Percentiles rank a stretch among this genome's conserved stretches.
phyloP scores from a whole-genome alignment of 306 rosid genomes.

The Spatholobus suberectus region DNA sequence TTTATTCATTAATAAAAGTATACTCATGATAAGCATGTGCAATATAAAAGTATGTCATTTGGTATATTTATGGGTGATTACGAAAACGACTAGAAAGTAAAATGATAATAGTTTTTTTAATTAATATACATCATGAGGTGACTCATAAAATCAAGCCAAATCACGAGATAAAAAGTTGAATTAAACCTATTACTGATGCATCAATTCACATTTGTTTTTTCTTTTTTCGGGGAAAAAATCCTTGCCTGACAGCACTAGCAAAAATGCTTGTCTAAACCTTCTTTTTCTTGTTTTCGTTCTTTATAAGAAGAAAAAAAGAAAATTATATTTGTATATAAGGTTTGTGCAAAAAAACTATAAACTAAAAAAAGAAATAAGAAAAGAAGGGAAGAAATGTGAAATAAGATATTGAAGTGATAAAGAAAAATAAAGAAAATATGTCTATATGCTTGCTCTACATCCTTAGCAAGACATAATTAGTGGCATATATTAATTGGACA shows the following conservation, averaged over 20 bases:
- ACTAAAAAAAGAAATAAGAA: too few relatives aligned
- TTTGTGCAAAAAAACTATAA: too few relatives aligned
- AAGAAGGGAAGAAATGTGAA: neutral
- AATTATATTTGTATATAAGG: too few relatives aligned
- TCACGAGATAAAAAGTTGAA: neutral
- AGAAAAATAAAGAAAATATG: neutral
- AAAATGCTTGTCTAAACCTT: too few relatives aligned
- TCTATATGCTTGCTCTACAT: neutral
- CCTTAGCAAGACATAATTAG: neutral
- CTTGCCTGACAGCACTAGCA: too few relatives aligned
- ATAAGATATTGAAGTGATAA: neutral
- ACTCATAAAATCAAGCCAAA: too few relatives aligned
- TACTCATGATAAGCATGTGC: neutral
- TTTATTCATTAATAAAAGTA: neutral
- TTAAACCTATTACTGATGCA: neutral
- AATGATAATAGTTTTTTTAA: neutral
- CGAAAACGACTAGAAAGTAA: neutral
- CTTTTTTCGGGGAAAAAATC: too few relatives aligned
- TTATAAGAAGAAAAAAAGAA: too few relatives aligned
- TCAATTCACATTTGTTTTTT: neutral
- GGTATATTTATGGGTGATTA: neutral
- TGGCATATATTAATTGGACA: neutral
- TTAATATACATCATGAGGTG: neutral
- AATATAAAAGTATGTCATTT: neutral
- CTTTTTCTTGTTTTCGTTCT: too few relatives aligned